Evolutionary conservation across 2,329 filamentous ascomycete species (phyloP), one percentile per base, ranked within the genome.

Genomic region (Penicillium sclerotigenum): DNA sequence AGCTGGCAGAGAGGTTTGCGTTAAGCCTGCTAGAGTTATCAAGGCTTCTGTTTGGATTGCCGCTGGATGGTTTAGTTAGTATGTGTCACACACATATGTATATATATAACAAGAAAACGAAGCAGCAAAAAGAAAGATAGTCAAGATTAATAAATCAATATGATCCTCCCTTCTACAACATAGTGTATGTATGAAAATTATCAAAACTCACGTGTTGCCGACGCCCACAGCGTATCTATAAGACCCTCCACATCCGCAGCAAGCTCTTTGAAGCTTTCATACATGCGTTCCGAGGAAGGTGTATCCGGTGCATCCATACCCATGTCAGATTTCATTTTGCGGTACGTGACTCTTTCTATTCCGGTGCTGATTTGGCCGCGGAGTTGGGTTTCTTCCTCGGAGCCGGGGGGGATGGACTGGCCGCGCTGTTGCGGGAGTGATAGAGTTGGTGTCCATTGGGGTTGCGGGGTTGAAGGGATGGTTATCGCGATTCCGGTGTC

Each of bases 221-320:
- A 90, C 22, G 90, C 82, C 93, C 93, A 97, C 5, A 96, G 75
- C 8, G 95, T 82, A 71, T 95, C 88, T 16, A 96, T 76, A 13
- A 96, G 71, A 6, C 81, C 80, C 54, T 92, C 88, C 0, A 96
- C 73, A 67, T 96, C 91, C 54, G 78, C 83, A 52, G 85, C 90
- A 5, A 91, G 82, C 67, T 92, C 87, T 47, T 77, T 79, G 70
- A 93, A 89, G 49, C 75, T 83, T 52, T 78, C 76, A 60, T 87
- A 88, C 1, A 83, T 83, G 33, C 73, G 71, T 5, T 75, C 75
- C 11, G 68, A 68, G 11, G 69, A 68, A 4, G 60, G 65, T 28
- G 70, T 59, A 18, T 65, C 65, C 45, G 63, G 51, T 59, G 65
- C 58, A 22, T 67, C 63, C 61, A 69, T 64, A 8, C 64, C 61